Evolutionary conservation across 306 rosid genomes (phyloP), one percentile per base, ranked within the genome.

Genomic region (Vachellia pachyceras): DNA sequence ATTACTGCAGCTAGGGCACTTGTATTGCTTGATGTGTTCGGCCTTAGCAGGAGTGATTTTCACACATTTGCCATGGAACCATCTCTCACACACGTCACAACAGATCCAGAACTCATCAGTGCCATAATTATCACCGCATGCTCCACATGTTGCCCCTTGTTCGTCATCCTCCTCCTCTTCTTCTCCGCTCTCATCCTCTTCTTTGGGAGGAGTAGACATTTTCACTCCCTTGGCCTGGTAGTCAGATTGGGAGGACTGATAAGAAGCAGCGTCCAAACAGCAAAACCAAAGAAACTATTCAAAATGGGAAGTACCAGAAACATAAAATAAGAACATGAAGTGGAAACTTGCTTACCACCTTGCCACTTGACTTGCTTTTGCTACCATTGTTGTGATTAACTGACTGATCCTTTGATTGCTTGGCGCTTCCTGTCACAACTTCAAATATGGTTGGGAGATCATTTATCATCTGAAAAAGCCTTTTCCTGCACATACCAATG

Each of bases 381-480:
- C 89, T 90, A 79, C 94, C 88, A 85, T 92, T 95, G 91, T 88
- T 87, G 69, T 87, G 94, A 85, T 93, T 81, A 67, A 85, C 78
- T 7, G 90, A 87, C 70, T 72, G 90, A 57, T 87, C 90, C 88
- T 82, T 84, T n/a, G 86, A 75, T 85, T 91, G 98, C 88, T 93
- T 95, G 46, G 77, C 88, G 77, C 70, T 85, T 77, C 97, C 99
- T 52, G 91, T 91, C 70, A 92, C 98, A 68, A 95, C 93, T 86
- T 95, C 98, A 82, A 93, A 95, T 75, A 95, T 92, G 60, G 98
- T 95, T 60, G 99, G 98, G 82, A 95, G 90, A 72, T 95, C 99
- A 83, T 95, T 95, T 77, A 95, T 93, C 98, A 95, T 88, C 91
- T 93, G 99, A 77, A 95, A 93, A 80, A 93, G 98, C 92, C 95